A percentile compares a stretch with the other conserved stretches of the same genome.
These are phyloP conservation scores for Trametes pubescens DNA, from an alignment of 1,284 basidiomycete genomes.

Conservation along the genomic window DNA sequence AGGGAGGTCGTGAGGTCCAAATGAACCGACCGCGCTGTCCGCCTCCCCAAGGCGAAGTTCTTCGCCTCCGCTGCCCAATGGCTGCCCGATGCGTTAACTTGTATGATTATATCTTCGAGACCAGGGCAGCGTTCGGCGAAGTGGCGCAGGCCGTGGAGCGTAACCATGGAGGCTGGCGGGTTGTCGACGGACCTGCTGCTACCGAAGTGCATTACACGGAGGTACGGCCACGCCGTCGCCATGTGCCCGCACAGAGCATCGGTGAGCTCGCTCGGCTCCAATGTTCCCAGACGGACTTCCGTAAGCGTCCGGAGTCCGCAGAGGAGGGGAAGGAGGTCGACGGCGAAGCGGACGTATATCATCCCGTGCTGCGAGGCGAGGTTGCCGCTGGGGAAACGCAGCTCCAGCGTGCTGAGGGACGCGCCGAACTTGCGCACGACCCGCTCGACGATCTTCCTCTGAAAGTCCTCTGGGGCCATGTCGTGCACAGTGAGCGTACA, in stretches of 20 bases:
- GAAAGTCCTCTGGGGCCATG: neutral
- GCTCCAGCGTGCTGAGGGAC: neutral
- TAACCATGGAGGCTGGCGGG: slow-evolving; percentile 4
- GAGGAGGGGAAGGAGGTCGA: neutral
- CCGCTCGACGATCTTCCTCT: neutral
- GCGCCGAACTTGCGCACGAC: neutral
- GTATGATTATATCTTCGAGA: neutral
- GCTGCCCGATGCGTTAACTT: neutral
- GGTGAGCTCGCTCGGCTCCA: neutral
- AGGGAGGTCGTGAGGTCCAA: slow-evolving; percentile 11
- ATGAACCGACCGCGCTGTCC: neutral
- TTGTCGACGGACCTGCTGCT: neutral
- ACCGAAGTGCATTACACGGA: neutral
- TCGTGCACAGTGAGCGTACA: neutral
- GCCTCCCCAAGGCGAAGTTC: neutral
- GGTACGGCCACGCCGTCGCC: neutral
- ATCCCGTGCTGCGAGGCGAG: neutral
- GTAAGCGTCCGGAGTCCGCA: neutral
- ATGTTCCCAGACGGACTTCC: neutral
- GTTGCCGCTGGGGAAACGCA: neutral
- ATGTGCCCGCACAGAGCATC: neutral
- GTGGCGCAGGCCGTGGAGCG: slow-evolving; percentile 7
- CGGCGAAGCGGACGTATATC: neutral
- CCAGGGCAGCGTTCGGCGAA: slow-evolving; percentile 5
- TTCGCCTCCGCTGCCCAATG: neutral